These are phyloP conservation scores for Lupinus albus DNA, from an alignment of 306 rosid species.

Conservation along the genomic window DNA sequence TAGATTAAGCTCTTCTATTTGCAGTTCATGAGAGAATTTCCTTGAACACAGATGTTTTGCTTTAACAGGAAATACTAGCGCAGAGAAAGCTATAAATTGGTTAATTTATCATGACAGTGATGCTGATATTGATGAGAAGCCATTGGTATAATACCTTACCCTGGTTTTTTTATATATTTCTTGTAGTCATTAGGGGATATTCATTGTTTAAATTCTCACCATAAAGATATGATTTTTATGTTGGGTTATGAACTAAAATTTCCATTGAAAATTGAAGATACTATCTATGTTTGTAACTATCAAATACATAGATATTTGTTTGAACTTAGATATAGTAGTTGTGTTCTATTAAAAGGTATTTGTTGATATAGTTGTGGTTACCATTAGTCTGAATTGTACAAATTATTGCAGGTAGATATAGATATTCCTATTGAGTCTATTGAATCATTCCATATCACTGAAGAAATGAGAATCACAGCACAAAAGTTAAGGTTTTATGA, in stretches of 20 bases:
- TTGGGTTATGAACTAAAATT: background rate
- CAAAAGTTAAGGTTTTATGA: constrained; percentile 56
- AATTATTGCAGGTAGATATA: constrained; percentile 54
- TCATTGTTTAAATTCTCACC: background rate
- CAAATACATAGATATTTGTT: background rate
- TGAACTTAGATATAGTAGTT: background rate
- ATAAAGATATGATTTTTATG: background rate
- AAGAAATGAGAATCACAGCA: constrained; percentile 65
- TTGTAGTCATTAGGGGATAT: no score
- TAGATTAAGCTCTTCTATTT: background rate
- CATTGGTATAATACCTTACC: constrained; percentile 58
- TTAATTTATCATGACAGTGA: constrained; percentile 73
- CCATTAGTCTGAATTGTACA: constrained; percentile 30
- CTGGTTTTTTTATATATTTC: background rate
- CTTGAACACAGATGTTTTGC: constrained; percentile 10
- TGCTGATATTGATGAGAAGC: constrained; percentile 65
- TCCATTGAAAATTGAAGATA: background rate
- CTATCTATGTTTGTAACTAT: background rate
- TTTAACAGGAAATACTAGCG: constrained; percentile 60
- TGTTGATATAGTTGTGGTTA: background rate
- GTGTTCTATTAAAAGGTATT: background rate
- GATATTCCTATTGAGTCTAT: constrained; percentile 61
- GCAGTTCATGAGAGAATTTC: background rate
- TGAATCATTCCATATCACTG: constrained; percentile 60
- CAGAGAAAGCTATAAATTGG: constrained; percentile 74